These are phyloP conservation scores for Trichoderma citrinoviride DNA, from an alignment of 2,329 filamentous ascomycete genomes.

Conservation along the genomic window DNA sequence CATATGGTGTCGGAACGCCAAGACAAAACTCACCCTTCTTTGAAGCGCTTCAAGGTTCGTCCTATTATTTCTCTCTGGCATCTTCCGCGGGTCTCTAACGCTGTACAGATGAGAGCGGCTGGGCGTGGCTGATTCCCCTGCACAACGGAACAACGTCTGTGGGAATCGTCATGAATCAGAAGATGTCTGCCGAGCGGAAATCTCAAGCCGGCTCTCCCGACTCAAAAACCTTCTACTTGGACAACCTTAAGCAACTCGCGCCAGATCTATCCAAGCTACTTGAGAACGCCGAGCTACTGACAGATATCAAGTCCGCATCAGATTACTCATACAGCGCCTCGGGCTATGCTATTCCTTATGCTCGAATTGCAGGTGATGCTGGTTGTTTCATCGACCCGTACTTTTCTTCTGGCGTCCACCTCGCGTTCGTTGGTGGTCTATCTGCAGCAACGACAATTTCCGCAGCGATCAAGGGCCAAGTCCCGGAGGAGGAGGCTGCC, in stretches of 20 bases:
- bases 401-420: conserved; percentile 47
- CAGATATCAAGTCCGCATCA: conserved; percentile 40
- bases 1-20: conserved; percentile 36
- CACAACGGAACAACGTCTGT: conserved; percentile 45
- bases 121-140: conserved; percentile 49
- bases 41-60: conserved; percentile 39
- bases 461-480: conserved; percentile 39
- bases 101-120: conserved; percentile 44
- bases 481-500: conserved; percentile 35
- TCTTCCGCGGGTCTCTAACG: not conserved
- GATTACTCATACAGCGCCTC: conserved; percentile 48
- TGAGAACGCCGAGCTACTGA: conserved; percentile 32
- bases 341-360: conserved; percentile 38
- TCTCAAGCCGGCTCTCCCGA: not conserved
- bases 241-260: conserved; percentile 32
- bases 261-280: conserved; percentile 34
- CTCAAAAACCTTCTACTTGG: conserved; percentile 34
- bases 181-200: conserved; percentile 36
- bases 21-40: conserved; percentile 41
- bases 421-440: conserved; percentile 42
- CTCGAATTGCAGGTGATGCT: conserved; percentile 44
- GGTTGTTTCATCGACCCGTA: conserved; percentile 49
- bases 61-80: not conserved
- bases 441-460: conserved; percentile 45
- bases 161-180: conserved; percentile 42